Conservation (phyloP, 2,329 filamentous ascomycete genomes). For the Boeremia lycopersici region DNA sequence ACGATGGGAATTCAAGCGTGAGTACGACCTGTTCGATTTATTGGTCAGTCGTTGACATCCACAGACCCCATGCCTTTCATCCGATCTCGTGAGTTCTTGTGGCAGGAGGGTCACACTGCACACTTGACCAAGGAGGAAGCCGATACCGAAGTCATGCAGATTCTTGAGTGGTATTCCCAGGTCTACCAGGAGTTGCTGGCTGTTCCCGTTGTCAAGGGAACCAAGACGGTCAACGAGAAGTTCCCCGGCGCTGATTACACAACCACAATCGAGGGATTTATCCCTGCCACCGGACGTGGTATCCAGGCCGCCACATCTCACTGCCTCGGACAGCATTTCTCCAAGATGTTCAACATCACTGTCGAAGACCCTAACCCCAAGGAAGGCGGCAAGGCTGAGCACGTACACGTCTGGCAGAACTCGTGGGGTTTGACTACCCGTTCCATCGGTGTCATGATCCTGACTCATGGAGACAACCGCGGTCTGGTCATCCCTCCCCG, state of each 20-base stretch:
- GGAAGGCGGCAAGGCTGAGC: slow-evolving; percentile 64
- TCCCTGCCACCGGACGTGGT: slow-evolving; percentile 91
- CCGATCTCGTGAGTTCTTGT: slow-evolving; percentile 86
- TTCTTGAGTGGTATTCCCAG: slow-evolving; percentile 88
- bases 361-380: slow-evolving; percentile 85
- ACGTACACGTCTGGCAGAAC: slow-evolving; percentile 95
- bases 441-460: slow-evolving; percentile 97
- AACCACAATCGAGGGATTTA: slow-evolving; percentile 95
- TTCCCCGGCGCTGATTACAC: slow-evolving; percentile 97
- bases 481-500: slow-evolving; percentile 91
- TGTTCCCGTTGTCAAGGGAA: slow-evolving; percentile 89
- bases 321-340: slow-evolving; percentile 95
- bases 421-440: slow-evolving; percentile 98
- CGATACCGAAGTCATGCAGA: slow-evolving; percentile 85
- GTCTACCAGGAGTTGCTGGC: slow-evolving; percentile 94
- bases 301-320: slow-evolving; percentile 97
- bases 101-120: slow-evolving; percentile 96
- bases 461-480: slow-evolving; percentile 96
- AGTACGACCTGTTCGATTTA: slow-evolving; percentile 45
- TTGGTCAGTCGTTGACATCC: not conserved
- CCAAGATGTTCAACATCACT: slow-evolving; percentile 98
- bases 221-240: slow-evolving; percentile 97
- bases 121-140: slow-evolving; percentile 85
- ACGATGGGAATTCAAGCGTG: slow-evolving; percentile 92
- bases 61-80: slow-evolving; percentile 73